Base-by-base conservation (phyloP, 2,329 filamentous ascomycete genomes). In the Trichophyton benhamiae region DNA sequence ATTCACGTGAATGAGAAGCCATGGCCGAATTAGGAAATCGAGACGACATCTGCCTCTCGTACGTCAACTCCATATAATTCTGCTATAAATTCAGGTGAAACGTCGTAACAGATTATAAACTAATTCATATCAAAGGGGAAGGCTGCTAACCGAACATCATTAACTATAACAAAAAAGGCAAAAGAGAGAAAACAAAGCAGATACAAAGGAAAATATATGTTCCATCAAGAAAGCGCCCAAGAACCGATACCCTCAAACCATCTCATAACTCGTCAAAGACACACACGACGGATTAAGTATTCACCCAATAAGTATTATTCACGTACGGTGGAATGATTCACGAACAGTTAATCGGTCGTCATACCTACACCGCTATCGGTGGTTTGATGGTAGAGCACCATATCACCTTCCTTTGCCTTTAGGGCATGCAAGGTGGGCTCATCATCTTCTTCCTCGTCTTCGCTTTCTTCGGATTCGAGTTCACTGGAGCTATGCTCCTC, bases 291-390 rank as follows among this genome's bases (percentile, higher is more conserved):
- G 42, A 63, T 65, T 17, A n/a, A 44, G 6, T 68, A 62, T 58
- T 72, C 70, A 2, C 67, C 65, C 20, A 9, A 20, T 8, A 20
- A 11, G 20, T 48, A 20, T 7, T 48, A 11, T 42, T 44, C 42
- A 52, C 33, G 20, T 48, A 13, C 20, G 7, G 4, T n/a, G 20
- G 41, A 17, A 20, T 53, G 13, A 38, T 13, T 53, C 49, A 7
- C 22, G 49, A 27, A 3, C 3, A 13, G 8, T 38, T 13, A 38
- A 13, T 38, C 33, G 33, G 33, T 27, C 7, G 49, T 53, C 49
- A 53, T 53, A 33, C 70, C 70, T 22, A 72, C 61, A 11, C 70
- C 70, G 53, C 69, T 71, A 59, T 72, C 70, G 61, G 67, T 72
- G 30, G 49, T 22, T 25, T 62, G 63, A 22, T 63, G 63, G 59